Percentiles rank a stretch among this genome's conserved stretches.
These are phyloP conservation scores for Aspergillus latus DNA, from an alignment of 2,329 filamentous ascomycete genomes.

Conservation along the genomic window DNA sequence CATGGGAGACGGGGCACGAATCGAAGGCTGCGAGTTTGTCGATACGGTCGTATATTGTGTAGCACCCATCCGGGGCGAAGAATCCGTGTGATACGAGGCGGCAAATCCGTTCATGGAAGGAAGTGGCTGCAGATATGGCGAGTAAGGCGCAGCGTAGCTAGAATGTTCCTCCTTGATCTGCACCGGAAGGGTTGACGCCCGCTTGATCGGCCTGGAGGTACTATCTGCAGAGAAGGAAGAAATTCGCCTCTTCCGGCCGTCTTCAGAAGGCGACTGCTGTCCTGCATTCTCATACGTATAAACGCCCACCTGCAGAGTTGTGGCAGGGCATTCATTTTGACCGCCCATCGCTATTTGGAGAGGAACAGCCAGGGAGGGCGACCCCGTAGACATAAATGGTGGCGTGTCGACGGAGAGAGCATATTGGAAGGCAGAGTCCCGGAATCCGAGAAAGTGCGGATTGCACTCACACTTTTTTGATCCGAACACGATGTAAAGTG, in stretches of 20 bases:
- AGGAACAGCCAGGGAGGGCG: constrained; percentile 56
- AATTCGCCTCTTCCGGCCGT: constrained; percentile 58
- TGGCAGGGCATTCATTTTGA: constrained; percentile 52
- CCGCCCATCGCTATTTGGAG: constrained; percentile 62
- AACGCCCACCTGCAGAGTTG: constrained; percentile 57
- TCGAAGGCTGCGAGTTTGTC: constrained; percentile 41
- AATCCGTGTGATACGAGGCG: constrained; percentile 35
- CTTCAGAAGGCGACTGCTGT: constrained; percentile 40
- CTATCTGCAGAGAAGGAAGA: constrained; percentile 52
- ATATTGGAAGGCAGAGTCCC: constrained; percentile 66
- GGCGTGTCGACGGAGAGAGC: constrained; percentile 72
- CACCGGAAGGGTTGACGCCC: constrained; percentile 48
- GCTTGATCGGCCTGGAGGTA: constrained; percentile 50
- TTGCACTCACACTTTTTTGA: constrained; percentile 68
- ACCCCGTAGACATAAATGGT: constrained; percentile 58
- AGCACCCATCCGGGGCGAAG: constrained; percentile 43
- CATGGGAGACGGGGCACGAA: constrained; percentile 52
- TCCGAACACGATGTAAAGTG: constrained; percentile 74
- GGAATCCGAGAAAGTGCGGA: constrained; percentile 59
- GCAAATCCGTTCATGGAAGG: constrained; percentile 43
- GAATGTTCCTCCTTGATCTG: constrained; percentile 52
- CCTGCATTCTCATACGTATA: constrained; percentile 60
- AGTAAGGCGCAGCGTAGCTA: constrained; percentile 52
- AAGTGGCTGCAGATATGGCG: constrained; percentile 53
- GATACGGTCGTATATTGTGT: constrained; percentile 46